Percentiles rank a stretch among this genome's conserved stretches.
Evolutionary conservation across 2,329 filamentous ascomycete species (phyloP).

Genomic region (Ophidiomyces ophidiicola): DNA sequence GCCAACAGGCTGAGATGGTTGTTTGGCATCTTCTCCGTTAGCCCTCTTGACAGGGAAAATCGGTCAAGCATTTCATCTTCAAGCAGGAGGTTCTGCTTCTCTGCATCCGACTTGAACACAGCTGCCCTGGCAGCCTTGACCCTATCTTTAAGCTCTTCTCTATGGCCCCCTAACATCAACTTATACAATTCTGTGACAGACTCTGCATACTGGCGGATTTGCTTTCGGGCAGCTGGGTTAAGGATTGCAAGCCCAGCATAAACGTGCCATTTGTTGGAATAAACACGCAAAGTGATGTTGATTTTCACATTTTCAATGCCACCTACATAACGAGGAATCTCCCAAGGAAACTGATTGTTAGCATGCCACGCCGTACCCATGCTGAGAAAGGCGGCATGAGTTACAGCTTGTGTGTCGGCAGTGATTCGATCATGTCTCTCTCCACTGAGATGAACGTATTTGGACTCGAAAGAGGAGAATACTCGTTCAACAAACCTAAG

Average conservation of each 20-base stretch:
- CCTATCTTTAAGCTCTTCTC: slow-evolving; percentile 58
- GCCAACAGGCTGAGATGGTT: slow-evolving; percentile 88
- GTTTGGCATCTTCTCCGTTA: slow-evolving; percentile 62
- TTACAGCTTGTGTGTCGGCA: slow-evolving; percentile 94
- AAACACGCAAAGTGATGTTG: slow-evolving; percentile 94
- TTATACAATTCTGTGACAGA: slow-evolving; percentile 93
- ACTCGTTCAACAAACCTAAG: slow-evolving; percentile 69
- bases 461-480: slow-evolving; percentile 70
- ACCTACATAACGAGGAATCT: slow-evolving; percentile 85
- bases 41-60: slow-evolving; percentile 66
- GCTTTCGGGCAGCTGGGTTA: slow-evolving; percentile 80
- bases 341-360: slow-evolving; percentile 93
- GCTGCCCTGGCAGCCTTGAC: slow-evolving; percentile 68
- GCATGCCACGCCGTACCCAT: slow-evolving; percentile 98
- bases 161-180: slow-evolving; percentile 80
- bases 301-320: slow-evolving; percentile 99
- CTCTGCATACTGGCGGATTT: slow-evolving; percentile 87
- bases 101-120: slow-evolving; percentile 47
- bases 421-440: slow-evolving; percentile 91
- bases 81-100: slow-evolving; percentile 55
- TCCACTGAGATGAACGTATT: slow-evolving; percentile 76
- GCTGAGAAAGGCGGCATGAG: slow-evolving; percentile 87
- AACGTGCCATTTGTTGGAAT: slow-evolving; percentile 98
- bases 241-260: slow-evolving; percentile 95
- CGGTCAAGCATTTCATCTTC: slow-evolving; percentile 71